Conservation (phyloP, 1,284 basidiomycete species). For the Boletellus sp. region DNA sequence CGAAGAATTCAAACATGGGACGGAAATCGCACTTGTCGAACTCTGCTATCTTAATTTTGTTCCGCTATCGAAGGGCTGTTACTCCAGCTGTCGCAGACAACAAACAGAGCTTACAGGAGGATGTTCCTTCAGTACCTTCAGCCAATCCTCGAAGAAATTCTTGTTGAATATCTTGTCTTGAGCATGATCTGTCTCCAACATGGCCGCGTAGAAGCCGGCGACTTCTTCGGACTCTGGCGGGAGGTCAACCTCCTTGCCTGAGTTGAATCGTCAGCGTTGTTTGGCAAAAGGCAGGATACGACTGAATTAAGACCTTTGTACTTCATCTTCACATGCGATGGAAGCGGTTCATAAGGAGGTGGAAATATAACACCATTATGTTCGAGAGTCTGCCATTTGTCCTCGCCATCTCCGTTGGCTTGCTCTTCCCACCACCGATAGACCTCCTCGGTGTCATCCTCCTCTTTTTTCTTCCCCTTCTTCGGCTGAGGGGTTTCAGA, state of each 20-base stretch:
- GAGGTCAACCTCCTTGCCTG: constrained; percentile 78
- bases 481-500: constrained; percentile 31
- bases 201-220: constrained; percentile 92
- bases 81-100: constrained; percentile 1
- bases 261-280: constrained; percentile 17
- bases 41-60: constrained; percentile 74
- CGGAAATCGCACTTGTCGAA: constrained; percentile 91
- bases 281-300: constrained; percentile 5
- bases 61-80: constrained; percentile 41
- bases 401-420: constrained; percentile 66
- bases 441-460: constrained; percentile 64
- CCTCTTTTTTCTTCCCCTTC: constrained; percentile 52
- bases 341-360: constrained; percentile 87
- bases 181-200: constrained; percentile 92
- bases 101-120: constrained; percentile 71
- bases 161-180: constrained; percentile 86
- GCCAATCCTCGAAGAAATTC: constrained; percentile 96
- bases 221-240: constrained; percentile 92
- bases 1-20: constrained; percentile 92
- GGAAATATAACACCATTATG: constrained; percentile 97
- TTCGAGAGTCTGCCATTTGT: constrained; percentile 91
- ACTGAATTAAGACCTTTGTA: constrained; percentile 72
- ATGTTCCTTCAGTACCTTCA: constrained; percentile 71
- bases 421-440: constrained; percentile 85
- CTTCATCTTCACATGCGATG: constrained; percentile 87